Evolutionary conservation across 192 early-diverging fungal species (phyloP).

Genomic region (Coemansia sp.): DNA sequence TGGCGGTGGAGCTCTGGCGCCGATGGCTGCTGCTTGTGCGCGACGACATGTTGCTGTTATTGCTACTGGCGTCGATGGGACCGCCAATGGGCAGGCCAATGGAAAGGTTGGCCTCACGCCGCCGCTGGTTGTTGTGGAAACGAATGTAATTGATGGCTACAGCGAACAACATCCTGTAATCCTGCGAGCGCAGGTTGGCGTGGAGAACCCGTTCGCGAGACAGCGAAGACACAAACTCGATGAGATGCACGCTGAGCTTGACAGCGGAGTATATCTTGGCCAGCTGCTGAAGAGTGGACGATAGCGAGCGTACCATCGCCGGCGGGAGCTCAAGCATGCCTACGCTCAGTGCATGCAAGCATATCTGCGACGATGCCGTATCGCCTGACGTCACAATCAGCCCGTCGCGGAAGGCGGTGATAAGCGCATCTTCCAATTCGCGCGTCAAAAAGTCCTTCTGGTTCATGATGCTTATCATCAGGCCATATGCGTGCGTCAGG

Average conservation of each 20-base stretch:
- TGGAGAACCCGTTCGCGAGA: conserved; percentile 76
- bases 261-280: conserved; percentile 79
- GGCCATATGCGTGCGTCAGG: conserved; percentile 22
- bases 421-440: conserved; percentile 68
- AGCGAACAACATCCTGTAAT: conserved; percentile 86
- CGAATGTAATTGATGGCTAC: conserved; percentile 87
- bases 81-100: not conserved
- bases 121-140: conserved; percentile 48
- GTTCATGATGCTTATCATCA: conserved; percentile 42
- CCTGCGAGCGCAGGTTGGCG: conserved; percentile 73
- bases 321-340: conserved; percentile 79
- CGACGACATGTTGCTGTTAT: conserved; percentile 16
- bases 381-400: conserved; percentile 58
- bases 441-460: conserved; percentile 61
- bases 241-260: conserved; percentile 76
- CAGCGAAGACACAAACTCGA: conserved; percentile 89
- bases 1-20: conserved; percentile 1
- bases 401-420: conserved; percentile 72
- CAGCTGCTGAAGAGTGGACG: conserved; percentile 69
- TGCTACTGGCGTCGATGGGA: not conserved
- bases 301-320: conserved; percentile 71
- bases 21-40: conserved; percentile 14
- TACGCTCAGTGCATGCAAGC: conserved; percentile 77
- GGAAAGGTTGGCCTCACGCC: conserved; percentile 26
- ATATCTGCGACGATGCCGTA: conserved; percentile 69